phyloP scores from a whole-genome alignment of 179 eudicot genomes.

The Beta lomatogona region DNA sequence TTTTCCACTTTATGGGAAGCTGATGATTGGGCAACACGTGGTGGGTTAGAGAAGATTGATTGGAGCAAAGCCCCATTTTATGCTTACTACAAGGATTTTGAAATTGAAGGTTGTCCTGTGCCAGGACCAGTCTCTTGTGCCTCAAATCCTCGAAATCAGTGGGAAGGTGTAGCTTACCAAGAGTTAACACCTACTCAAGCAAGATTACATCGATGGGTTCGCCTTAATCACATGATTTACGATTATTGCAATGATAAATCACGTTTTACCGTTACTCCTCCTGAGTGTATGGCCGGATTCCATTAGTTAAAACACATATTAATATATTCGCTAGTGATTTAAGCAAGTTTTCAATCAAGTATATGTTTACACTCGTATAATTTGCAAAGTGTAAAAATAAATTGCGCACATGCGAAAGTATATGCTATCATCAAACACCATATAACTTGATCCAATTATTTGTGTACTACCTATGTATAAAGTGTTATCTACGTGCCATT shows the following conservation, averaged over 20 bases:
- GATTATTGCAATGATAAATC: conserved; percentile 63
- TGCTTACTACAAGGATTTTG: conserved; percentile 66
- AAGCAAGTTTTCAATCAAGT: not conserved
- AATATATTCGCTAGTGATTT: not conserved
- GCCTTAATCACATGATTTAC: conserved; percentile 51
- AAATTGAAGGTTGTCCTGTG: conserved; percentile 56
- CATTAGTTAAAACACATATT: not conserved
- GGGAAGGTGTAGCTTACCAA: conserved; percentile 49
- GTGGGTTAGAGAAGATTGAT: conserved; percentile 63
- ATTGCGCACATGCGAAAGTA: not conserved
- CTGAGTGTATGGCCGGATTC: conserved; percentile 46
- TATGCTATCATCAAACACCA: too few species aligned
- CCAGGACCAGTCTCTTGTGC: conserved; percentile 50
- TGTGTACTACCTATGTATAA: not conserved
- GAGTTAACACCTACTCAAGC: conserved; percentile 42
- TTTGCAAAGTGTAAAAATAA: not conserved
- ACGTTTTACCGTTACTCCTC: conserved; percentile 45
- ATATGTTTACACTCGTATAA: not conserved
- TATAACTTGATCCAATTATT: not conserved
- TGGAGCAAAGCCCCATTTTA: conserved; percentile 72
- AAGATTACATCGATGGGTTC: conserved; percentile 49
- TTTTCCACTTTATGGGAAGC: conserved; percentile 74
- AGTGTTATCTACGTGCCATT: too few species aligned
- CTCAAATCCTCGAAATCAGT: conserved; percentile 41
- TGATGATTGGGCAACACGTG: conserved; percentile 83